phyloP scores from a whole-genome alignment of 2,329 filamentous ascomycete species.

The Verticillium tricorpus region DNA sequence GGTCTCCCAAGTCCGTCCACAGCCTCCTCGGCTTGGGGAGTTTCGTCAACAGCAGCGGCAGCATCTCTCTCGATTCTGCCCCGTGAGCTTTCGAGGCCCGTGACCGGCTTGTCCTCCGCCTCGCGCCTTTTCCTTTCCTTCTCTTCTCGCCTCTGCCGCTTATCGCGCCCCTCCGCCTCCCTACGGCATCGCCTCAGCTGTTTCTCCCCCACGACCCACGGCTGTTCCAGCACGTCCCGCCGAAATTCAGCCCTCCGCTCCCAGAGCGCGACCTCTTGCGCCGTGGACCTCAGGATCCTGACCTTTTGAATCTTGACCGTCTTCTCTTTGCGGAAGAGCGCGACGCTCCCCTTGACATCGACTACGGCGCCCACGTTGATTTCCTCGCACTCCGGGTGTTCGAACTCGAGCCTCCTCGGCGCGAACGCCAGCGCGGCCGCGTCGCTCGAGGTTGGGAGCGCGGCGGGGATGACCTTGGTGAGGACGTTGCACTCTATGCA shows the following conservation, averaged over 20 bases:
- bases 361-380: conserved; percentile 51
- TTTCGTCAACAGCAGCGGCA: not conserved
- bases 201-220: conserved; percentile 50
- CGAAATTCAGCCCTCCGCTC: conserved; percentile 47
- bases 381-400: conserved; percentile 16
- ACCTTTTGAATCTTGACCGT: conserved; percentile 52
- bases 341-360: conserved; percentile 51
- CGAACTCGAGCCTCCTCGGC: not conserved
- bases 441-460: not conserved
- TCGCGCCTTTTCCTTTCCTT: conserved; percentile 3
- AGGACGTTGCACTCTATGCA: conserved; percentile 46
- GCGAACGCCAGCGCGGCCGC: not conserved
- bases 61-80: not conserved
- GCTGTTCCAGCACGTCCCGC: conserved; percentile 40
- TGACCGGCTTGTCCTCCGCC: not conserved
- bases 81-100: not conserved
- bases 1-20: not conserved
- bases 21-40: not conserved
- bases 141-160: conserved; percentile 6
- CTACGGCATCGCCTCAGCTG: conserved; percentile 44
- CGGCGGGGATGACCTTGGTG: conserved; percentile 9
- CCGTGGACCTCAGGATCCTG: conserved; percentile 42
- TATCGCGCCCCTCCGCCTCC: conserved; percentile 34
- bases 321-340: conserved; percentile 39
- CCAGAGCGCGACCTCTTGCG: conserved; percentile 57